Evolutionary conservation across 495 filamentous ascomycete species (phyloP), one percentile per base, ranked within the genome.

Genomic region (Lasiosphaeria miniovina): DNA sequence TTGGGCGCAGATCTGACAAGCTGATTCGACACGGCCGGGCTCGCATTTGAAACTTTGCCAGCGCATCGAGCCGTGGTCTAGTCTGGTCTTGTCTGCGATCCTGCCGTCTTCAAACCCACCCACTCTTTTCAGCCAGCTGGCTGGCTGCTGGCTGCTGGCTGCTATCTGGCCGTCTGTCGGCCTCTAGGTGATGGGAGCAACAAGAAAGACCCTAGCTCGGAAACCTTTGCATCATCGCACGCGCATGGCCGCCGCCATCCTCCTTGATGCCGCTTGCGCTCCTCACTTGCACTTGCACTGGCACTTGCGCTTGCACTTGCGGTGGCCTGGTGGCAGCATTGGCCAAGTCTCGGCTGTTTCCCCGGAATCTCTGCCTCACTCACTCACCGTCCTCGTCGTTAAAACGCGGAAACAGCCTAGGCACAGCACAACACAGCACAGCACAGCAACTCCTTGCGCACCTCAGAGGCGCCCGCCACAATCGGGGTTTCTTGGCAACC

Each of bases 11-110:
- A 57, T 53, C 55, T 54, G 33, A 58, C 49, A 54, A 55, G 52
- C 54, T 65, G 61, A 67, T 71, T 67, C 54, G 68, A 65, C 49
- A 36, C 45, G 57, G 52, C 38, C 48, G 24, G 43, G 12, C 5
- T 45, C 61, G 63, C 62, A 63, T 61, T 66, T 69, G 69, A 71
- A 71, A 71, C 69, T 68, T 51, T 67, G 68, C 66, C 69, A 71
- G 65, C 69, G 65, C 67, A 71, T 68, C 57, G 61, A 65, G 52
- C 61, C 64, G 63, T 61, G 15, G 62, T 43, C 24, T 24, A 2
- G 24, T 24, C 24, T 24, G 24, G 24, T 24, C 24, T 24, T 24
- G 24, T 24, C 38, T 58, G 55, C 55, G 60, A 54, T 63, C 64
- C 59, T 61, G 58, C 61, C 55, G 60, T 61, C 57, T 60, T 60